Percentiles rank a stretch among this genome's conserved stretches.
Conservation (phyloP, 1,284 basidiomycete species). For the Violaceomyces palustris region DNA sequence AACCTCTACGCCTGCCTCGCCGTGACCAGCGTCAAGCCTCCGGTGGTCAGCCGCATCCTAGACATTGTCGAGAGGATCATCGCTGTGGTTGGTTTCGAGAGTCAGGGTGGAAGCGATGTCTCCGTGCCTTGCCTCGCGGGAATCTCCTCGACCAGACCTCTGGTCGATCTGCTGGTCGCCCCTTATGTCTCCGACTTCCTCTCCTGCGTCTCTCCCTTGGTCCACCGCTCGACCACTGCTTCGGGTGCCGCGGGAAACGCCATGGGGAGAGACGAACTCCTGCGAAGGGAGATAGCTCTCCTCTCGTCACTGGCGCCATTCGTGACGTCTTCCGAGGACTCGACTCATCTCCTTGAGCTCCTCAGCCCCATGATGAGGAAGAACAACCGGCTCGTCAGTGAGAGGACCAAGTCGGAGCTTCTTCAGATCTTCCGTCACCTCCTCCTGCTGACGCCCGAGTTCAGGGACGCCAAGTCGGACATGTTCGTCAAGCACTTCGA, state of each 20-base stretch:
- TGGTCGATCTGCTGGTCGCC: constrained; percentile 59
- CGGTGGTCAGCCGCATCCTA: constrained; percentile 73
- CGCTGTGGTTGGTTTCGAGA: constrained; percentile 22
- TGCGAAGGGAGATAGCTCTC: constrained; percentile 75
- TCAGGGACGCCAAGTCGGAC: constrained; percentile 50
- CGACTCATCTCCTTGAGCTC: constrained; percentile 67
- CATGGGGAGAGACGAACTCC: constrained; percentile 63
- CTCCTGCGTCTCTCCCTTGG: constrained; percentile 61
- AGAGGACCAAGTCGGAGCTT: constrained; percentile 81
- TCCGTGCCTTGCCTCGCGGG: constrained; percentile 3
- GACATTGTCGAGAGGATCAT: constrained; percentile 79
- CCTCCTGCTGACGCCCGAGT: constrained; percentile 68
- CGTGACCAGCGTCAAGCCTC: constrained; percentile 78
- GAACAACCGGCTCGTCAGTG: constrained; percentile 70
- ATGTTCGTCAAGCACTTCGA: constrained; percentile 31
- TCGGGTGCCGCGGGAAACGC: constrained; percentile 58
- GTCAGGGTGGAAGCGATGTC: background rate
- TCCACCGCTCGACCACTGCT: constrained; percentile 61
- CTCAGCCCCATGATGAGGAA: constrained; percentile 78
- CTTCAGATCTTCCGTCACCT: constrained; percentile 71
- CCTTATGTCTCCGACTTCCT: constrained; percentile 75
- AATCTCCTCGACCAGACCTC: background rate
- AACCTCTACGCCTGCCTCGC: constrained; percentile 76
- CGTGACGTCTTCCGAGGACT: constrained; percentile 68
- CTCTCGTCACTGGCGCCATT: constrained; percentile 75